Evolutionary conservation across 2,329 filamentous ascomycete species (phyloP), one percentile per base, ranked within the genome.

Genomic region (Tolypocladium inflatum): DNA sequence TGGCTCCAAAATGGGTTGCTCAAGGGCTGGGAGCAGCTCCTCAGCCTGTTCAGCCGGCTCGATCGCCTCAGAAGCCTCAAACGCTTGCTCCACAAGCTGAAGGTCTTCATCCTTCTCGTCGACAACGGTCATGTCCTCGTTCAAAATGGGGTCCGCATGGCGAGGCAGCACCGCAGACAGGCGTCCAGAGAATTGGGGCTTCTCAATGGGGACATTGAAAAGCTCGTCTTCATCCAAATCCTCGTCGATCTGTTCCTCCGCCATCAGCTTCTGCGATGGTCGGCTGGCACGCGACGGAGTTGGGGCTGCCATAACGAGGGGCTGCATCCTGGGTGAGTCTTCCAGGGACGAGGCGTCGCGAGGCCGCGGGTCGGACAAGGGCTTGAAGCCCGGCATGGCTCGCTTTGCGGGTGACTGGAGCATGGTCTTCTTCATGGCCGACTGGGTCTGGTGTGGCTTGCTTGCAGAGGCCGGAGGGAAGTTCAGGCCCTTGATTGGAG

Each of bases 351-450:
- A 51, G 35, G 60, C n/a, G 42, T 66, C 63, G 19, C 63, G 62
- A 10, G 60, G 58, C 50, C 61, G 63, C 37, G 66, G 60, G 38
- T 73, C 70, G 3, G 66, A 64, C 2, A 71, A 62, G 19, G 74
- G 67, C 52, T 70, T 70, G 59, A 75, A 59, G 7, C 67, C 67
- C 17, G 71, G 68, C 52, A 73, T 67, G 3, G 71, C 67, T 55
- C 78, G 73, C 64, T 82, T 82, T 1, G 79, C 78, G 4, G 79
- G 80, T 10, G 82, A 83, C 53, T 78, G 76, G 6, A 83, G 69
- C 54, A 80, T 70, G 0, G 79, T 78, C 4, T 71, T 65, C 67
- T 80, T 82, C 58, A 77, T 72, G 1, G 74, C 73, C 15, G 75
- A 76, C 26, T 71, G 63, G n/a, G 61, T 61, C 39, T 70, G 61